A percentile compares a stretch with the other conserved stretches of the same genome.
Evolutionary conservation across 1,284 basidiomycete species (phyloP).

Genomic region (Rhodotorula sp.): DNA sequence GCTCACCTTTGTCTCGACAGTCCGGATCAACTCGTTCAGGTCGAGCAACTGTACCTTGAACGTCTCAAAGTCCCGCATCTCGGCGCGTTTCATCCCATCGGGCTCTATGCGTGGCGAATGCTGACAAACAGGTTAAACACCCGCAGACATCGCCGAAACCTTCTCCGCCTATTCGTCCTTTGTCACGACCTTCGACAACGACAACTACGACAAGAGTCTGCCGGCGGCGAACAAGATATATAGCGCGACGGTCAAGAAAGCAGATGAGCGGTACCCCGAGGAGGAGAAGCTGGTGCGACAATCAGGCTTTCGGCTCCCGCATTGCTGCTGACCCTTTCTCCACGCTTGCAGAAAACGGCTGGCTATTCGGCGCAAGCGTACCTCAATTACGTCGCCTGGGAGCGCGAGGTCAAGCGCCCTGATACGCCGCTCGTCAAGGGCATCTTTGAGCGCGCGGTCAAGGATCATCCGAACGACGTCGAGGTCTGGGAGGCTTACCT

Average conservation of each 20-base stretch:
- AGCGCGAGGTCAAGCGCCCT: slow-evolving; percentile 61
- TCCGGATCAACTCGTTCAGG: slow-evolving; percentile 41
- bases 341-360: slow-evolving; percentile 9
- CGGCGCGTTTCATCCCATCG: slow-evolving; percentile 21
- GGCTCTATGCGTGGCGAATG: background rate
- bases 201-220: slow-evolving; percentile 71
- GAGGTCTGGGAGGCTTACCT: slow-evolving; percentile 35
- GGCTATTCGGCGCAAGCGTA: slow-evolving; percentile 51
- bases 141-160: slow-evolving; percentile 62
- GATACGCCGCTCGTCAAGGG: slow-evolving; percentile 61
- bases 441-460: slow-evolving; percentile 73
- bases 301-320: no score
- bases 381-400: slow-evolving; percentile 62
- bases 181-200: slow-evolving; percentile 69
- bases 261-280: slow-evolving; percentile 35
- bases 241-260: slow-evolving; percentile 17
- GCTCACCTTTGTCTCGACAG: slow-evolving; percentile 29
- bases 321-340: no score
- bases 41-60: slow-evolving; percentile 48
- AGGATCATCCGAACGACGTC: slow-evolving; percentile 21
- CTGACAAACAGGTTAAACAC: slow-evolving; percentile 22
- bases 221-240: slow-evolving; percentile 66
- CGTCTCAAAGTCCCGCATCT: slow-evolving; percentile 50
- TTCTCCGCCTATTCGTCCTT: slow-evolving; percentile 81
- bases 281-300: slow-evolving; percentile 33